Evolutionary conservation across 2,329 filamentous ascomycete genomes (phyloP).

Genomic region (Colletotrichum destructivum): DNA sequence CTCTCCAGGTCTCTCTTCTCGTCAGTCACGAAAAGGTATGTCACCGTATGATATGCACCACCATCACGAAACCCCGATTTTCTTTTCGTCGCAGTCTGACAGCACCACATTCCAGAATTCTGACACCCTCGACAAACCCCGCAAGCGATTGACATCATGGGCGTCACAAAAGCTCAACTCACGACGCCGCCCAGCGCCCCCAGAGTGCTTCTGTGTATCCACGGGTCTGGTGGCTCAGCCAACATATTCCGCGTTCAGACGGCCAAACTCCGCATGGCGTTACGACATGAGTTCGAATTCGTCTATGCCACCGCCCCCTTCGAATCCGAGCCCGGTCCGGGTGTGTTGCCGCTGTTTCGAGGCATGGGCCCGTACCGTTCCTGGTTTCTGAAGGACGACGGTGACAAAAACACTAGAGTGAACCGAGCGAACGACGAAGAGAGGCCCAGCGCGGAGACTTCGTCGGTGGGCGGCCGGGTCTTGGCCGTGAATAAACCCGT

Average conservation of each 20-base stretch:
- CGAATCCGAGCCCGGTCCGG: not conserved
- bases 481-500: not conserved
- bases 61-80: no score
- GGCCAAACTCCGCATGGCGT: not conserved
- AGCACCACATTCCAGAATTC: no score
- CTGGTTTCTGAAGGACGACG: not conserved
- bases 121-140: no score
- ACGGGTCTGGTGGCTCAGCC: not conserved
- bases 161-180: no score
- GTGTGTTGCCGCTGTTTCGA: not conserved
- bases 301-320: not conserved
- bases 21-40: no score
- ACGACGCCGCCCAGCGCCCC: not conserved
- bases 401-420: no score
- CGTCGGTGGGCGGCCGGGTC: not conserved
- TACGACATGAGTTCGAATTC: not conserved
- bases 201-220: not conserved
- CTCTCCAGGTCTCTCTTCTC: no score
- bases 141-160: no score
- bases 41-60: no score
- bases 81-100: no score
- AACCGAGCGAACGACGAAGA: not conserved
- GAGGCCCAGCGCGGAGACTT: no score
- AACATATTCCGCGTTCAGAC: slow-evolving; percentile 5
- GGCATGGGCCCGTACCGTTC: not conserved